phyloP scores from a whole-genome alignment of 352 stramenopile genomes.

The Blastocystis sp. region DNA sequence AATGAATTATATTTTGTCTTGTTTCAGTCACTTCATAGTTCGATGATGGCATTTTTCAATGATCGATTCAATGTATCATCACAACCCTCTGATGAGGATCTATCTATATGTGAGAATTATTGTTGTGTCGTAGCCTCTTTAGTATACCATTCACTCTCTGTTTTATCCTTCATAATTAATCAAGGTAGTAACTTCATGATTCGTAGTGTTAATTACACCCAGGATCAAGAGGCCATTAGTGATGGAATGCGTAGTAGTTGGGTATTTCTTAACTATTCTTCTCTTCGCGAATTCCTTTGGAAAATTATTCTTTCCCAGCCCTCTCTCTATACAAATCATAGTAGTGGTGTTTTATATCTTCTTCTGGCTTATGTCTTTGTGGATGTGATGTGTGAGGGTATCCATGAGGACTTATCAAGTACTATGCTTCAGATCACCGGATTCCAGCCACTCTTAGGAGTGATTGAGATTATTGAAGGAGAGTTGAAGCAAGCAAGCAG shows the following conservation, averaged over 20 bases:
- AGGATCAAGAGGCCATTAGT: not conserved
- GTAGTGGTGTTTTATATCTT: not conserved
- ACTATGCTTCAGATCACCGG: not conserved
- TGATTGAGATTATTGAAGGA: not conserved
- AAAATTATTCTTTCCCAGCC: not conserved
- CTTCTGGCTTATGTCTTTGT: not conserved
- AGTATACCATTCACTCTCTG: not conserved
- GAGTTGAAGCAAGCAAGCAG: not conserved
- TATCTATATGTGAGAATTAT: not conserved
- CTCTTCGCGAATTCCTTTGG: not conserved
- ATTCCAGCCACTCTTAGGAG: not conserved
- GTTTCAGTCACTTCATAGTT: not conserved
- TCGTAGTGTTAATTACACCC: not conserved
- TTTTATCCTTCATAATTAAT: conserved; percentile 5
- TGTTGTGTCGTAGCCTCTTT: not conserved
- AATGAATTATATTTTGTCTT: conserved; percentile 27
- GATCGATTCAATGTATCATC: too few species aligned
- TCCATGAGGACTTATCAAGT: not conserved
- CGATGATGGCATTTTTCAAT: not conserved
- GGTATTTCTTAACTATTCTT: not conserved
- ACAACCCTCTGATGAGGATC: not conserved
- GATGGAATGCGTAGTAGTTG: not conserved
- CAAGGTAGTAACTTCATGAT: not conserved
- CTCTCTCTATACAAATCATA: not conserved
- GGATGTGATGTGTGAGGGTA: not conserved